Evolutionary conservation across 2,329 filamentous ascomycete genomes (phyloP).

Genomic region (Fusarium continuum): DNA sequence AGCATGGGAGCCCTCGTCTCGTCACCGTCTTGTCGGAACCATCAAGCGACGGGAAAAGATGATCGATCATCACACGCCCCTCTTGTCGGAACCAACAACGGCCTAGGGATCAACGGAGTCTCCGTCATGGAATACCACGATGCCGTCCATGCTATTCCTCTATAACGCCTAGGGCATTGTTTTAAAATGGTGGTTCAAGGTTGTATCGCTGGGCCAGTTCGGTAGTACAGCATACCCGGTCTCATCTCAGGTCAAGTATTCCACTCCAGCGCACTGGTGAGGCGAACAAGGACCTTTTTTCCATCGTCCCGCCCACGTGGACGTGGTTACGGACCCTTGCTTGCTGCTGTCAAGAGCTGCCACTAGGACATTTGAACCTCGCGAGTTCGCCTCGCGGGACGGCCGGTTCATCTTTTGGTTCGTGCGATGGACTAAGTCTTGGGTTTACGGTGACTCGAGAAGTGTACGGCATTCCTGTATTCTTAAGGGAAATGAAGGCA

Average conservation of each 20-base stretch:
- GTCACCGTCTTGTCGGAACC: slow-evolving; percentile 33
- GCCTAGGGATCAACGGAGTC: slow-evolving; percentile 8
- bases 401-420: slow-evolving; percentile 11
- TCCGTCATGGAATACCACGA: slow-evolving; percentile 14
- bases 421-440: slow-evolving; percentile 6
- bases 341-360: slow-evolving; percentile 19
- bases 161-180: not conserved
- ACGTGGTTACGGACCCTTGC: slow-evolving; percentile 24
- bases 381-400: slow-evolving; percentile 8
- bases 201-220: slow-evolving; percentile 2
- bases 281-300: not conserved
- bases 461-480: not conserved
- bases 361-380: not conserved
- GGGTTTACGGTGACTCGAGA: slow-evolving; percentile 1
- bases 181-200: not conserved
- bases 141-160: slow-evolving; percentile 15
- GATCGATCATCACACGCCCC: slow-evolving; percentile 8
- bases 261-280: not conserved
- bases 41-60: slow-evolving; percentile 21
- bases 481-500: not conserved
- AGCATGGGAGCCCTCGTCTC: slow-evolving; percentile 34
- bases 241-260: not conserved
- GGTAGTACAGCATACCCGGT: not conserved
- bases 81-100: slow-evolving; percentile 2
- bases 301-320: slow-evolving; percentile 19